phyloP scores from a whole-genome alignment of 2,329 filamentous ascomycete genomes.

The Arthrinium puccinioides region DNA sequence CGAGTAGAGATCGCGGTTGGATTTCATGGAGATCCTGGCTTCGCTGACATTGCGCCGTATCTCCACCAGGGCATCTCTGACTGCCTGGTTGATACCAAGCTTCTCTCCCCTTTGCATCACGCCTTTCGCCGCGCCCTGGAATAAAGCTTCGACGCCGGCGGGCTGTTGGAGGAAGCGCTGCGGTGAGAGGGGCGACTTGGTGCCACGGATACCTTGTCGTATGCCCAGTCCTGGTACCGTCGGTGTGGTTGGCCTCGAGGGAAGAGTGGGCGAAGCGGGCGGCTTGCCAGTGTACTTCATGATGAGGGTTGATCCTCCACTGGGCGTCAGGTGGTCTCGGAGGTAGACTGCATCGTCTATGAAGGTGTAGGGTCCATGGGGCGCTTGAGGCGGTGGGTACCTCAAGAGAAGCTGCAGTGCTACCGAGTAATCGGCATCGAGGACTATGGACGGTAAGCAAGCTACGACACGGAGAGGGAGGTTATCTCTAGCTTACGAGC shows the following conservation, averaged over 20 bases:
- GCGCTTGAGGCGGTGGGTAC: slow-evolving; percentile 62
- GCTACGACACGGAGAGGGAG: not conserved
- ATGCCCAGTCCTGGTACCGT: slow-evolving; percentile 27
- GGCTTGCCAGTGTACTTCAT: slow-evolving; percentile 60
- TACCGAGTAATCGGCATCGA: slow-evolving; percentile 81
- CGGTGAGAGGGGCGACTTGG: slow-evolving; percentile 40
- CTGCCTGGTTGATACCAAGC: slow-evolving; percentile 71
- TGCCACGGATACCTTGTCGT: slow-evolving; percentile 31
- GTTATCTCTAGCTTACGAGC: slow-evolving; percentile 50
- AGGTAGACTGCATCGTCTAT: slow-evolving; percentile 80
- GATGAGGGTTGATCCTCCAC: slow-evolving; percentile 60
- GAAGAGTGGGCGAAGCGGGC: slow-evolving; percentile 26
- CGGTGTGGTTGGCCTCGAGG: slow-evolving; percentile 25
- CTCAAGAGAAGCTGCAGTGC: slow-evolving; percentile 77
- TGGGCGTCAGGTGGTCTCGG: slow-evolving; percentile 52
- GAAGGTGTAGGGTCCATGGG: slow-evolving; percentile 67
- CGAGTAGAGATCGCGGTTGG: slow-evolving; percentile 25
- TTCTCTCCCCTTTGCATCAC: slow-evolving; percentile 68
- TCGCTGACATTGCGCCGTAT: slow-evolving; percentile 70
- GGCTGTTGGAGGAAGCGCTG: slow-evolving; percentile 44
- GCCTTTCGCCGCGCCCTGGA: slow-evolving; percentile 70
- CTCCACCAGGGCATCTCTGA: slow-evolving; percentile 75
- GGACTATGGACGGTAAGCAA: slow-evolving; percentile 41
- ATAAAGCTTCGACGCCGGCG: slow-evolving; percentile 58
- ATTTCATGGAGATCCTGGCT: slow-evolving; percentile 34